Conservation (phyloP, 306 rosid genomes). For the Cajanus cajan region DNA sequence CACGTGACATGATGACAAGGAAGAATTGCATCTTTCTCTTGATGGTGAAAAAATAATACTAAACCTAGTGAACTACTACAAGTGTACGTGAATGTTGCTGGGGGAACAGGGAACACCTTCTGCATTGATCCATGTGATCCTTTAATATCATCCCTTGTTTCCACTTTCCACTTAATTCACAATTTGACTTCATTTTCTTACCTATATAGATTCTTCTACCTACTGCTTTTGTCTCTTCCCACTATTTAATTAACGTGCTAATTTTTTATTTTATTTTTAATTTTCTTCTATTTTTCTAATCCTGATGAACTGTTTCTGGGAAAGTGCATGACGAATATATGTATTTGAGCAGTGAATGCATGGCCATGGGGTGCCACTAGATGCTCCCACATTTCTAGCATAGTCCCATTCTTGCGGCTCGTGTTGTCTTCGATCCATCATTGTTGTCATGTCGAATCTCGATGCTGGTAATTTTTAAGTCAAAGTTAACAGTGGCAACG, state of each 20-base stretch:
- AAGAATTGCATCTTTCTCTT: background rate
- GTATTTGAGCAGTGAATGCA: constrained; percentile 10
- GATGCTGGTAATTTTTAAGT: background rate
- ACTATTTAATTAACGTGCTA: background rate
- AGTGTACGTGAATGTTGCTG: background rate
- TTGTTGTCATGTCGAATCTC: constrained; percentile 19
- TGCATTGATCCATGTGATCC: constrained; percentile 32
- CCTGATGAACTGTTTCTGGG: background rate
- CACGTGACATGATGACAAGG: background rate
- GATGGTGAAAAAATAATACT: background rate
- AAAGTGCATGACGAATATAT: background rate
- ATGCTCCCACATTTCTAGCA: background rate
- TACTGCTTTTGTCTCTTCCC: constrained; percentile 8
- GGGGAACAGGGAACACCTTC: constrained; percentile 21
- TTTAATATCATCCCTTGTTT: constrained; percentile 10
- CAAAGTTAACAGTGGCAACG: background rate
- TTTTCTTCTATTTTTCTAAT: background rate
- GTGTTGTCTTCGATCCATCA: constrained; percentile 16
- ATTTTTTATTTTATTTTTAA: too few species aligned
- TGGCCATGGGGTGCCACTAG: constrained; percentile 20
- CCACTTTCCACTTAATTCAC: constrained; percentile 8
- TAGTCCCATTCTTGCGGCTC: constrained; percentile 21
- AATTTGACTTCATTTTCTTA: background rate
- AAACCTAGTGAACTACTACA: background rate
- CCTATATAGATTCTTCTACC: background rate